These are phyloP conservation scores for Urtica urens DNA, from an alignment of 306 rosid species.

Conservation along the genomic window DNA sequence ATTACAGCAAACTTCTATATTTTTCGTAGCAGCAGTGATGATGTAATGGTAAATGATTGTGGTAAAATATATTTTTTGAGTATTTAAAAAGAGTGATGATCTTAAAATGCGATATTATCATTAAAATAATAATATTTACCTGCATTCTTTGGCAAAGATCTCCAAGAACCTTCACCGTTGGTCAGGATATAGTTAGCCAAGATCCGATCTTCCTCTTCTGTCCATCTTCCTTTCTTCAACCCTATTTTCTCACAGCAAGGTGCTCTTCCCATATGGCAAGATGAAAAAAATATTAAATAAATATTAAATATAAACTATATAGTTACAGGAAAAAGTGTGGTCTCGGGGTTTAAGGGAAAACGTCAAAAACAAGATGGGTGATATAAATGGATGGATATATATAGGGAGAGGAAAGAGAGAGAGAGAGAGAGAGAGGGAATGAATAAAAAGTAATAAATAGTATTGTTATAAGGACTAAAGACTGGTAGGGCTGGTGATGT, in stretches of 20 bases:
- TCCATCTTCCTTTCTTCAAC: constrained; percentile 76
- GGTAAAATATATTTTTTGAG: no score
- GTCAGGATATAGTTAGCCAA: constrained; percentile 40
- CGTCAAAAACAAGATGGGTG: neutral
- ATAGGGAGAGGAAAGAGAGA: neutral
- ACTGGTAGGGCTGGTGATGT: constrained; percentile 3
- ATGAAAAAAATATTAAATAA: neutral
- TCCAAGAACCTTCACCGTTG: constrained; percentile 91
- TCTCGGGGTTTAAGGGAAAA: neutral
- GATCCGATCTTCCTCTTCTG: constrained; percentile 58
- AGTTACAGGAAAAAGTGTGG: neutral
- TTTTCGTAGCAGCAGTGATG: no score
- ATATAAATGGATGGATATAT: no score
- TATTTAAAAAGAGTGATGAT: no score
- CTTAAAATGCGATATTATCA: no score
- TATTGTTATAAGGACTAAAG: constrained; percentile 17
- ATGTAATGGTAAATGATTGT: no score
- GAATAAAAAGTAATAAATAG: no score
- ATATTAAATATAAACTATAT: neutral
- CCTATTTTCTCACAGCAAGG: constrained; percentile 91
- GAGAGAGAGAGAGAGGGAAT: neutral
- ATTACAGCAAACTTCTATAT: no score
- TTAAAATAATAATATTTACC: no score
- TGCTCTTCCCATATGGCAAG: constrained; percentile 48
- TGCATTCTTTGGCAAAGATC: constrained; percentile 72